Percentiles rank a stretch among this genome's conserved stretches.
phyloP scores from a whole-genome alignment of 192 early-diverging fungal genomes.

The Coemansia sp. region DNA sequence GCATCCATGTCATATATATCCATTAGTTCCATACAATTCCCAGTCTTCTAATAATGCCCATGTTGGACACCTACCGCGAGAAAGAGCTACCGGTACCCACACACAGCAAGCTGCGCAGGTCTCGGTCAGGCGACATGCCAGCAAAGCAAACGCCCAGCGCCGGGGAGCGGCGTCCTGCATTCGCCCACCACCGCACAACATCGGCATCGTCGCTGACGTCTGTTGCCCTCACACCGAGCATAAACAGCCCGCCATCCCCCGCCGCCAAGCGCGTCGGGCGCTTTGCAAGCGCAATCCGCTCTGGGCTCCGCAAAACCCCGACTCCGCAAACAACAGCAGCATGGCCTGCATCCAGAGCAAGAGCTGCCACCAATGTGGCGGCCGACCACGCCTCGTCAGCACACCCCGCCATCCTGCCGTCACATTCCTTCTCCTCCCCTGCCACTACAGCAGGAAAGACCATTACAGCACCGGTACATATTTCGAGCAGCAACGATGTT shows the following conservation, averaged over 20 bases:
- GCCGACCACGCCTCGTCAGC: slow-evolving; percentile 11
- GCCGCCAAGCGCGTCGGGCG: slow-evolving; percentile 9
- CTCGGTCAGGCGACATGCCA: slow-evolving; percentile 28
- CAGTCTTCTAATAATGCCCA: neutral
- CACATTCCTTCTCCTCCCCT: neutral
- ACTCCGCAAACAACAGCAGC: neutral
- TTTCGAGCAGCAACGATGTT: neutral
- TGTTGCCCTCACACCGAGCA: neutral
- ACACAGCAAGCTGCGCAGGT: slow-evolving; percentile 18
- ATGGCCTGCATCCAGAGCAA: slow-evolving; percentile 13
- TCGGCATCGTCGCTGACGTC: slow-evolving; percentile 24
- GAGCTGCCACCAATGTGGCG: slow-evolving; percentile 25
- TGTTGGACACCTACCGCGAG: neutral
- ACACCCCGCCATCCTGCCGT: neutral
- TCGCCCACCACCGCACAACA: slow-evolving; percentile 34
- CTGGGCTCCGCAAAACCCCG: slow-evolving; percentile 14
- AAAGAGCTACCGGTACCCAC: neutral
- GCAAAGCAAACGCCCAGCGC: neutral
- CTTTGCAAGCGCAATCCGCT: slow-evolving; percentile 21
- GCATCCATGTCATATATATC: neutral
- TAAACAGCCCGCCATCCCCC: slow-evolving; percentile 2
- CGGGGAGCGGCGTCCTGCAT: neutral
- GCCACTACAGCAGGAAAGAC: too few species aligned
- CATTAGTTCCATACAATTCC: neutral
- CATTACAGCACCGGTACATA: neutral